phyloP scores from a whole-genome alignment of 2,329 filamentous ascomycete genomes.

The Pseudogymnoascus sp. region DNA sequence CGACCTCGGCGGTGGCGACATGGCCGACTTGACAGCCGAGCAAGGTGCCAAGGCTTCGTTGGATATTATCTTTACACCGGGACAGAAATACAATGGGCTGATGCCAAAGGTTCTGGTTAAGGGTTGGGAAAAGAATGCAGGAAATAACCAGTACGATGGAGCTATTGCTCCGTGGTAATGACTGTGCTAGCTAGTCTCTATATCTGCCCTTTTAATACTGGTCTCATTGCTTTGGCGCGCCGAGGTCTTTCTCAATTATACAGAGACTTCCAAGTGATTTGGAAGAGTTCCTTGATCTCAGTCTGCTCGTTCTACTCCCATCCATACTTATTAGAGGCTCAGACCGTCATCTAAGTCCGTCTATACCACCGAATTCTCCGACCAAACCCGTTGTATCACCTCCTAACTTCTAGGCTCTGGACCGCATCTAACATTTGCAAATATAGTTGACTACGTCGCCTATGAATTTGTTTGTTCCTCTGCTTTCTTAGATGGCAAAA shows the following conservation, averaged over 20 bases:
- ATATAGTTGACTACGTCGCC: neutral
- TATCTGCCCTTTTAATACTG: neutral
- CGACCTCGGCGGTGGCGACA: slow-evolving; percentile 31
- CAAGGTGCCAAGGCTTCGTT: slow-evolving; percentile 28
- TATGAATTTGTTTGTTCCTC: neutral
- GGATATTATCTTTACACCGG: slow-evolving; percentile 9
- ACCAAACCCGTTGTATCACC: neutral
- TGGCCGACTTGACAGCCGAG: slow-evolving; percentile 36
- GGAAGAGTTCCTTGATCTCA: neutral
- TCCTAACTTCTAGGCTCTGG: neutral
- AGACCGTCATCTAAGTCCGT: neutral
- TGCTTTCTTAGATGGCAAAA: neutral
- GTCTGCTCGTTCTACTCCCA: neutral
- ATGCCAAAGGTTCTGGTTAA: slow-evolving; percentile 11
- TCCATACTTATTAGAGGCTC: neutral
- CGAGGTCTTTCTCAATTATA: neutral
- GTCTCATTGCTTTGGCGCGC: neutral
- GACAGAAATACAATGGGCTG: slow-evolving; percentile 10
- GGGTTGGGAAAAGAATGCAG: slow-evolving; percentile 12
- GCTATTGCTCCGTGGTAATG: neutral
- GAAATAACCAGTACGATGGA: slow-evolving; percentile 6
- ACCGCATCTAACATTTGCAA: neutral
- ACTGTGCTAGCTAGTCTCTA: neutral
- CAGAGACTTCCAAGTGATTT: neutral
- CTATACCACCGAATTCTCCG: neutral